Conservation (phyloP, 2,329 filamentous ascomycete genomes). For the Colletotrichum destructivum region DNA sequence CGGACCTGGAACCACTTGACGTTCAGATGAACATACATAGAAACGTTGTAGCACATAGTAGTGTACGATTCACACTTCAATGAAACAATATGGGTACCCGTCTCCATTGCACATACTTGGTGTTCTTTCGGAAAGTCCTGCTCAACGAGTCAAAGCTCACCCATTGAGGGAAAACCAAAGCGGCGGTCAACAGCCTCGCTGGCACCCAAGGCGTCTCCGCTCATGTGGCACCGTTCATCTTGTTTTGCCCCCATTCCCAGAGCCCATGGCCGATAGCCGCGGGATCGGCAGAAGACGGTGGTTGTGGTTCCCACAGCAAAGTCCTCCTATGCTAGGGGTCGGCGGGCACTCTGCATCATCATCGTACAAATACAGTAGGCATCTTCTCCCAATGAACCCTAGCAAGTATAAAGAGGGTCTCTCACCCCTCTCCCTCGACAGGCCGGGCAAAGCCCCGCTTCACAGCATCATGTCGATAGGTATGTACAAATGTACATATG, state of each 20-base stretch:
- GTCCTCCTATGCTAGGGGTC: neutral
- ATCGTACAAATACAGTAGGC: neutral
- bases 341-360: neutral
- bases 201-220: constrained; percentile 5
- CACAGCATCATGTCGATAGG: neutral
- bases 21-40: constrained; percentile 36
- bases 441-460: neutral
- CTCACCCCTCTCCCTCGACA: neutral
- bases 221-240: constrained; percentile 22
- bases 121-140: neutral
- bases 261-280: neutral
- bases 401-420: neutral
- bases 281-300: neutral
- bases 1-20: constrained; percentile 15
- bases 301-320: neutral
- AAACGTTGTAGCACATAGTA: constrained; percentile 33
- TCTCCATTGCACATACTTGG: neutral
- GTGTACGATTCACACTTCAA: constrained; percentile 27
- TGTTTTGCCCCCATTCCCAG: neutral
- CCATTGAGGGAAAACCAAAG: constrained; percentile 3
- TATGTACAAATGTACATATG: neutral
- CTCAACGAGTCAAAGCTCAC: constrained; percentile 7
- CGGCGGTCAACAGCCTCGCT: constrained; percentile 19
- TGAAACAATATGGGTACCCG: neutral
- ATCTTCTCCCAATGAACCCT: neutral